Conservation (phyloP, 176 grass and related monocot species). For the Cenchrus americanus region DNA sequence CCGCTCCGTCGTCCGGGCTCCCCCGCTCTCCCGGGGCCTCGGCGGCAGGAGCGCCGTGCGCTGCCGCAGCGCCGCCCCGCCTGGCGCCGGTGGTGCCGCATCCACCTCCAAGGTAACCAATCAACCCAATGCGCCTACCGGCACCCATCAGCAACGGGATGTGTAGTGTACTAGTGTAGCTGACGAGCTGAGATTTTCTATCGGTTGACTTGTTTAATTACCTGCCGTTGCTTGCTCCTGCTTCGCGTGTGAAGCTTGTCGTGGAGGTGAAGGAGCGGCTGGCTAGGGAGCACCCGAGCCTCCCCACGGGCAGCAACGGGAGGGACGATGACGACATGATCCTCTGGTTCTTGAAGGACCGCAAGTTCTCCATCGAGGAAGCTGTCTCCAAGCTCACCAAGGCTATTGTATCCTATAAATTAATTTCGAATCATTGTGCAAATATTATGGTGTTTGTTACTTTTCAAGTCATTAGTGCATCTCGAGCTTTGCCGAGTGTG, state of each 20-base stretch:
- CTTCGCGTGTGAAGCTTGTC: constrained; percentile 66
- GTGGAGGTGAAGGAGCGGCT: constrained; percentile 75
- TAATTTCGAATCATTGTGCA: not conserved
- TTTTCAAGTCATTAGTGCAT: not conserved
- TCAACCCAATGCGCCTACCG: too few species aligned
- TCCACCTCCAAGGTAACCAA: constrained; percentile 38
- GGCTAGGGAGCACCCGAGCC: constrained; percentile 58
- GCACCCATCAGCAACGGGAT: not conserved
- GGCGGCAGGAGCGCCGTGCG: not conserved
- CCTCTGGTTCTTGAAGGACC: constrained; percentile 88
- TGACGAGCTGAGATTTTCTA: not conserved
- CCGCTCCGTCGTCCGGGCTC: constrained; percentile 22
- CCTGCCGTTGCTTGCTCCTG: not conserved
- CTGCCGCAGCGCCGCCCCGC: constrained; percentile 34
- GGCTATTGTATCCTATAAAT: constrained; percentile 74
- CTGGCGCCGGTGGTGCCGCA: not conserved
- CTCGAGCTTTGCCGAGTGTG: not conserved
- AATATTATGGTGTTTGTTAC: not conserved
- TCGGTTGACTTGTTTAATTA: not conserved
- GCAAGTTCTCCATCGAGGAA: constrained; percentile 76
- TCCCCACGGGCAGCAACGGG: constrained; percentile 69
- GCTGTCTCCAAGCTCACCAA: constrained; percentile 69
- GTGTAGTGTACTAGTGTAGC: not conserved
- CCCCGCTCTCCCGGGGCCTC: constrained; percentile 14
- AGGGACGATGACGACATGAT: constrained; percentile 94